Evolutionary conservation across 805 yeast species (phyloP).

Genomic region (Soucietia sequanensis): DNA sequence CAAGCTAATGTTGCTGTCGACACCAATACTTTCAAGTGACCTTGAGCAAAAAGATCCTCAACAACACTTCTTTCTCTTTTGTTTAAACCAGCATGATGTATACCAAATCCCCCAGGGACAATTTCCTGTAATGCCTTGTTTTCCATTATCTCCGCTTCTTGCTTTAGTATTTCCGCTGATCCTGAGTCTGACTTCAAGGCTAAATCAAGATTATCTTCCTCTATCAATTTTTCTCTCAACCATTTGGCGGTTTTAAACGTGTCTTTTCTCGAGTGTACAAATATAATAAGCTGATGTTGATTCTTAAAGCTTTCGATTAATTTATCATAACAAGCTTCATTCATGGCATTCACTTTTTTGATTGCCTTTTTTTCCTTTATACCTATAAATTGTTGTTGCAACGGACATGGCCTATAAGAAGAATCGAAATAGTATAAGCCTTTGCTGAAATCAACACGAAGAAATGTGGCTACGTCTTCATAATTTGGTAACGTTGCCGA

Average conservation of each 20-base stretch:
- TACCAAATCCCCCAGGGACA: constrained; percentile 72
- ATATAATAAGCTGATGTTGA: constrained; percentile 78
- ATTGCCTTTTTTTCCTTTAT: constrained; percentile 80
- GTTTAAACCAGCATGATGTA: constrained; percentile 89
- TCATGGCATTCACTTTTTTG: constrained; percentile 77
- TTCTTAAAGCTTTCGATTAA: constrained; percentile 59
- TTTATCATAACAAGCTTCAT: constrained; percentile 81
- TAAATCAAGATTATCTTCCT: constrained; percentile 48
- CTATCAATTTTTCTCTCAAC: constrained; percentile 60
- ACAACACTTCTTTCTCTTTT: constrained; percentile 71
- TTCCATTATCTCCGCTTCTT: constrained; percentile 58
- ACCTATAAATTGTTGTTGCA: constrained; percentile 85
- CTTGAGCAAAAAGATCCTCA: constrained; percentile 87
- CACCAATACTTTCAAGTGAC: constrained; percentile 77
- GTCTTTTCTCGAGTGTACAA: constrained; percentile 93
- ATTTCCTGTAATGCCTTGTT: constrained; percentile 57
- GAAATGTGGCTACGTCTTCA: constrained; percentile 77
- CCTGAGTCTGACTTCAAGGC: constrained; percentile 53
- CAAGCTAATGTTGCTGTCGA: constrained; percentile 94
- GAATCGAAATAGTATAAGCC: constrained; percentile 83
- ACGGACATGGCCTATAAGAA: constrained; percentile 86
- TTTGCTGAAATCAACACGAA: constrained; percentile 54
- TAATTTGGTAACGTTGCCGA: constrained; percentile 94
- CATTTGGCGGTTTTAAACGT: constrained; percentile 81
- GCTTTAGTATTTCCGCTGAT: constrained; percentile 57